phyloP scores from a whole-genome alignment of 2,329 filamentous ascomycete species.

The Fusarium algeriense region DNA sequence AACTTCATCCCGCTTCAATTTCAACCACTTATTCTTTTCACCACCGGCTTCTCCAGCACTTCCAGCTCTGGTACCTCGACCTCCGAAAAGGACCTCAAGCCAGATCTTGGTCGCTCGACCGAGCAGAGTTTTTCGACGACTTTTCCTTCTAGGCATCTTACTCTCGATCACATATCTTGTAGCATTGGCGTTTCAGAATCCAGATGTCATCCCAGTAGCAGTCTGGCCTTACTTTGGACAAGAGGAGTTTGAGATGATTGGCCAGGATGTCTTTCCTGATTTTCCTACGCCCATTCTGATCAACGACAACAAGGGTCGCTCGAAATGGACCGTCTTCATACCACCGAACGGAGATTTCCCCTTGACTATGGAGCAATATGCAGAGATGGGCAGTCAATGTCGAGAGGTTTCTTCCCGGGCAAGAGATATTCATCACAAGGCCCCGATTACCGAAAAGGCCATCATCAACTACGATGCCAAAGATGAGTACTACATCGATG shows the following conservation, averaged over 20 bases:
- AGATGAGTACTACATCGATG: constrained; percentile 80
- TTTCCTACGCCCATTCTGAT: constrained; percentile 80
- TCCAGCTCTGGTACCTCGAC: constrained; percentile 74
- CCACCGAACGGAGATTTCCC: constrained; percentile 76
- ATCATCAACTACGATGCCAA: constrained; percentile 68
- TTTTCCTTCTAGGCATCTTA: constrained; percentile 66
- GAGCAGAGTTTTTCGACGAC: constrained; percentile 67
- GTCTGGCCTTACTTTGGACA: constrained; percentile 59
- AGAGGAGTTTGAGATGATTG: constrained; percentile 75
- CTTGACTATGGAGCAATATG: constrained; percentile 73
- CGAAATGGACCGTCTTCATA: constrained; percentile 86
- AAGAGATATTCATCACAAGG: constrained; percentile 58
- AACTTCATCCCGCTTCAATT: constrained; percentile 72
- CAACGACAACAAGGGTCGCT: constrained; percentile 71
- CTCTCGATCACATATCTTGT: constrained; percentile 64
- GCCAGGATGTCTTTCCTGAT: constrained; percentile 73
- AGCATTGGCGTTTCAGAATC: constrained; percentile 46
- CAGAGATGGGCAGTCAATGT: constrained; percentile 76
- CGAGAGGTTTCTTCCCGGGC: constrained; percentile 72
- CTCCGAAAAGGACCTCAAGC: constrained; percentile 68
- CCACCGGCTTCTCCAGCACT: constrained; percentile 78
- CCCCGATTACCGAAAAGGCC: constrained; percentile 57
- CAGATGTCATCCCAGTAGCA: constrained; percentile 46
- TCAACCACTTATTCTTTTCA: constrained; percentile 75
- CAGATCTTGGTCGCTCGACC: constrained; percentile 63